Conservation (phyloP, 129 eudicot species). For the Centrapalus pauciflorus region DNA sequence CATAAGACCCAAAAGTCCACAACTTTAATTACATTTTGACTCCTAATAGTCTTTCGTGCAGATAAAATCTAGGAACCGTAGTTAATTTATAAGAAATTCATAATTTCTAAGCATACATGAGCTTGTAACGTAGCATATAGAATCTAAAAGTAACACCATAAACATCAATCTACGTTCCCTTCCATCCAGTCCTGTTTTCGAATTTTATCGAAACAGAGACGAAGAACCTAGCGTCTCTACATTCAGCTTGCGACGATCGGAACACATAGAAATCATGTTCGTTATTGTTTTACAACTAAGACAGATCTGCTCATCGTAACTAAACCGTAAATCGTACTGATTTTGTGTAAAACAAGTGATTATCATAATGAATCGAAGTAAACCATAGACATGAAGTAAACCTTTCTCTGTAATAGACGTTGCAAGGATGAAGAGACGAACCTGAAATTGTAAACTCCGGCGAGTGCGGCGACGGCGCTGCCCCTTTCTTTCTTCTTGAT, state of each 20-base stretch:
- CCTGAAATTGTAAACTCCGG: conserved; percentile 20
- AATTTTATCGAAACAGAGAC: not conserved
- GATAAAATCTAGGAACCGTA: not conserved
- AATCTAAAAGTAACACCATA: not conserved
- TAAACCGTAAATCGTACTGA: not conserved
- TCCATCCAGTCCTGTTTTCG: not conserved
- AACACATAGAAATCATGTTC: not conserved
- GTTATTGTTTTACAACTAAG: not conserved
- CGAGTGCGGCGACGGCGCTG: conserved; percentile 3
- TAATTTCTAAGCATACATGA: not conserved
- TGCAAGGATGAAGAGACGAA: not conserved
- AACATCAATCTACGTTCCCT: not conserved
- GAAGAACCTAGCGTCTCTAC: not conserved
- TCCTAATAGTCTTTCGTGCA: not conserved
- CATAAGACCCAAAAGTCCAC: too few species aligned
- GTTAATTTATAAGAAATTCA: not conserved
- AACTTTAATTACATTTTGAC: not conserved
- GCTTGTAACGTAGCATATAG: not conserved
- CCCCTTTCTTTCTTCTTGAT: not conserved
- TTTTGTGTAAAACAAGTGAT: not conserved
- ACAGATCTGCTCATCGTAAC: not conserved
- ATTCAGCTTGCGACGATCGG: too few species aligned
- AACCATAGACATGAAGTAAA: not conserved
- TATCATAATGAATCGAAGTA: not conserved
- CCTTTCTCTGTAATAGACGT: not conserved